These are phyloP conservation scores for Suillus discolor DNA, from an alignment of 768 basidiomycete species.

Conservation along the genomic window DNA sequence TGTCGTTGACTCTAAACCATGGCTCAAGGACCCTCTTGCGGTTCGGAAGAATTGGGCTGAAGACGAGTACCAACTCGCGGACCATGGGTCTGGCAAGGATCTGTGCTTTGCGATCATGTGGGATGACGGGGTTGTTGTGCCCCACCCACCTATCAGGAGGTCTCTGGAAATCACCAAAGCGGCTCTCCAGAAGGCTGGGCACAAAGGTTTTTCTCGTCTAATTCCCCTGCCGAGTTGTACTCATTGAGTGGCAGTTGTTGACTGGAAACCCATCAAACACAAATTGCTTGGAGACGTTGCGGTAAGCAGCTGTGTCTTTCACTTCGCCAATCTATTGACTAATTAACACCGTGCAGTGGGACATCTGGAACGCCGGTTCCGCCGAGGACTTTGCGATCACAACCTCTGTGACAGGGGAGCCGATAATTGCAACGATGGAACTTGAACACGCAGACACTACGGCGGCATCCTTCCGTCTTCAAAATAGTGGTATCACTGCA, in stretches of 20 bases:
- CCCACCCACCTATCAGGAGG: conserved; percentile 66
- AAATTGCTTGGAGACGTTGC: conserved; percentile 41
- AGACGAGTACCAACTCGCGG: conserved; percentile 56
- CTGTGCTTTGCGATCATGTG: conserved; percentile 66
- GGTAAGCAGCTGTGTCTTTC: conserved; percentile 37
- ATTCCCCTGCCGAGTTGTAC: not conserved
- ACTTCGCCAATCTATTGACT: not conserved
- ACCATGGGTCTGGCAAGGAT: conserved; percentile 55
- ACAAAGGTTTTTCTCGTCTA: conserved; percentile 49
- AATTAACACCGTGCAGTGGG: conserved; percentile 26
- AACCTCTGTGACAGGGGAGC: conserved; percentile 51
- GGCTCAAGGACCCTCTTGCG: conserved; percentile 65
- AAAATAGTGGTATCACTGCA: conserved; percentile 41
- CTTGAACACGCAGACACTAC: conserved; percentile 30
- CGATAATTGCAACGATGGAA: conserved; percentile 51
- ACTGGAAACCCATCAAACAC: conserved; percentile 66
- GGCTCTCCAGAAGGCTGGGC: conserved; percentile 62
- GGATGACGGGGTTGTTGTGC: conserved; percentile 61
- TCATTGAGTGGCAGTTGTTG: conserved; percentile 50
- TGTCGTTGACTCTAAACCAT: conserved; percentile 60
- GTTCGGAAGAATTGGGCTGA: conserved; percentile 63
- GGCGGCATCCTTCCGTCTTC: conserved; percentile 29
- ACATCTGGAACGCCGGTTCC: conserved; percentile 50
- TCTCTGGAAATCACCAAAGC: conserved; percentile 58
- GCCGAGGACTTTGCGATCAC: conserved; percentile 46